Evolutionary conservation across 2,329 filamentous ascomycete species (phyloP), one percentile per base, ranked within the genome.

Genomic region (Karstenula rhodostoma): DNA sequence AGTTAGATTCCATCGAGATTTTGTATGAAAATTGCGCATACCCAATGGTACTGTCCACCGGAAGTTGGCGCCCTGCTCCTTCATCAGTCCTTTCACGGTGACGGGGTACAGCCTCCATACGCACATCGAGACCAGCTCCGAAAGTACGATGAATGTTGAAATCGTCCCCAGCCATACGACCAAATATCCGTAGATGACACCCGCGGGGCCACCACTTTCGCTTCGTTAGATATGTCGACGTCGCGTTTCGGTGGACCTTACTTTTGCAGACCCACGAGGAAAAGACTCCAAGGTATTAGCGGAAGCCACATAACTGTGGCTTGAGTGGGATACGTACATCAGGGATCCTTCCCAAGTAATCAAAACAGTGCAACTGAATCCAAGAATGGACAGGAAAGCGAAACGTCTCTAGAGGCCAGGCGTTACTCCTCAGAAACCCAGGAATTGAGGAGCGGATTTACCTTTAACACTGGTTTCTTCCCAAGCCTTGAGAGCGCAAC

Each of bases 51-150:
- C 55, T 72, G 67, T 15, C 73, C 73, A 3, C 72, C 71, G 15
- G 65, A 62, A 3, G 64, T 68, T 7, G 67, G 72, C 44, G 58
- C 58, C 60, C 56, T 61, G 1, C 25, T 44, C 54, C 44, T 55
- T 29, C 32, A 13, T 47, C 22, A 8, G 43, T 7, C 4, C 37
- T 3, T 13, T 22, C 13, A 5, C 13, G 7, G 19, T n/a, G n/a
- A 4, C 12, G 42, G 6, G 23, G 29, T 37, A 3, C 0, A 1
- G 19, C 46, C 25, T 27, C 17, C 29, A 4, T 19, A 56, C 67
- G 60, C 44, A 67, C 74, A 78, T 75, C 2, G 75, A 78, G 0
- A 71, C 75, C 56, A 78, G 67, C 50, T 76, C 73, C 17, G 68
- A 69, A 9, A 74, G 62, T 4, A 72, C 70, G 29, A 68, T 62